A percentile compares a stretch with the other conserved stretches of the same genome.
phyloP scores from a whole-genome alignment of 495 filamentous ascomycete genomes.

The Gamarada debralockiae region DNA sequence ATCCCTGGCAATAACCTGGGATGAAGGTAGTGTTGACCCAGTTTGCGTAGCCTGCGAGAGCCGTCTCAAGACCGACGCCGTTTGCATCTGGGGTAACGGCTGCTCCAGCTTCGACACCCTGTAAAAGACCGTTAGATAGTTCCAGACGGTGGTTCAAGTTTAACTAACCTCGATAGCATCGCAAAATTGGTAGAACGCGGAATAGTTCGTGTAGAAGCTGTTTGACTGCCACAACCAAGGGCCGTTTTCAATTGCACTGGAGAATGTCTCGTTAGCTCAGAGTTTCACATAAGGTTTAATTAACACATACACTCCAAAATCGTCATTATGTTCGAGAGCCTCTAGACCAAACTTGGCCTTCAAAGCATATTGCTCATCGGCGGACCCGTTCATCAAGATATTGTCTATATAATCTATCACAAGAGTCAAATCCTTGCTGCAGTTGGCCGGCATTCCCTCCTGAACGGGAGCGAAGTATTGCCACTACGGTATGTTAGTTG shows the following conservation, averaged over 20 bases:
- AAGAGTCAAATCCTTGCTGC: constrained; percentile 49
- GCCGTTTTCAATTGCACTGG: constrained; percentile 46
- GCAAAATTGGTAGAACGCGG: constrained; percentile 51
- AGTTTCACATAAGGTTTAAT: background rate
- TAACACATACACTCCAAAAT: constrained; percentile 49
- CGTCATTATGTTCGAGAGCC: constrained; percentile 49
- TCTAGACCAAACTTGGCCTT: constrained; percentile 57
- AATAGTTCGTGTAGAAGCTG: constrained; percentile 42
- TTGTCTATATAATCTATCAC: constrained; percentile 56
- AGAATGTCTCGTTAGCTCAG: background rate
- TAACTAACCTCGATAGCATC: constrained; percentile 41
- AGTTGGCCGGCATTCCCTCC: constrained; percentile 61
- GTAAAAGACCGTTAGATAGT: constrained; percentile 5
- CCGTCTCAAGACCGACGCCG: constrained; percentile 52
- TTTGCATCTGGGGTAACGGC: constrained; percentile 30
- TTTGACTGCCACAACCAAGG: constrained; percentile 58
- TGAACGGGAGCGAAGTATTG: constrained; percentile 62
- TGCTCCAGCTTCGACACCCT: constrained; percentile 31
- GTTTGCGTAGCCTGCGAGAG: constrained; percentile 48
- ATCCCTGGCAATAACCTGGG: constrained; percentile 38
- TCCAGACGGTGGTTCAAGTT: background rate
- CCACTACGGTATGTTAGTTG: constrained; percentile 34
- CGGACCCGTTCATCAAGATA: constrained; percentile 37
- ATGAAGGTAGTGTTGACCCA: constrained; percentile 46
- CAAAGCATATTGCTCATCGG: constrained; percentile 40